Conservation (phyloP, 2,329 filamentous ascomycete species). For the Xylaria sp. region DNA sequence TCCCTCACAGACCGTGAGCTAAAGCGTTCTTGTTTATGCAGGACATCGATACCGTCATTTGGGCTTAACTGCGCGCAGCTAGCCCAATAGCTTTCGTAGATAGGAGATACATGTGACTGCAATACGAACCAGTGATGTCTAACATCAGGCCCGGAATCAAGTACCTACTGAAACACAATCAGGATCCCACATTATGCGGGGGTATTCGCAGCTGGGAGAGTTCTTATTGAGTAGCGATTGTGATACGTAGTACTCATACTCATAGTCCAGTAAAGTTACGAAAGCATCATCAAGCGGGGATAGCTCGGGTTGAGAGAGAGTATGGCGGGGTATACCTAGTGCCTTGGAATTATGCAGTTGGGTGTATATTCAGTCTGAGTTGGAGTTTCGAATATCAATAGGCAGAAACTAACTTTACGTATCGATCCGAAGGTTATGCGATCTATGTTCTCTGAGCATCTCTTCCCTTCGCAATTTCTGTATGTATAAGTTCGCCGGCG, state of each 20-base stretch:
- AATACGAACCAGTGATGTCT: too few species aligned
- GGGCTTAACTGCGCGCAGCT: background rate
- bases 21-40: background rate
- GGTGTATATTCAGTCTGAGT: too few species aligned
- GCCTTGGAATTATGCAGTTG: background rate
- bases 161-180: background rate
- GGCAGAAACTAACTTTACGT: too few species aligned
- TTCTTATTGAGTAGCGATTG: background rate
- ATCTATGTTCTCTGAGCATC: too few species aligned
- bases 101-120: background rate
- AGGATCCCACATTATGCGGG: background rate
- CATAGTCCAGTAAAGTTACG: too few species aligned
- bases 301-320: constrained; percentile 7
- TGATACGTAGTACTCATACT: background rate
- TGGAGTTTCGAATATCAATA: too few species aligned
- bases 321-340: background rate
- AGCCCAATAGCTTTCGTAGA: background rate
- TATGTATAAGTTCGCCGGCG: too few species aligned
- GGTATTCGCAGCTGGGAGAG: background rate
- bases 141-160: background rate
- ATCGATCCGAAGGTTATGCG: too few species aligned
- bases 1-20: background rate
- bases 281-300: constrained; percentile 4
- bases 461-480: too few species aligned
- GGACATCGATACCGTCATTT: background rate